Percentiles rank a stretch among this genome's conserved stretches.
Conservation (phyloP, 805 yeast genomes). For the Cyberlindnera lachancei region DNA sequence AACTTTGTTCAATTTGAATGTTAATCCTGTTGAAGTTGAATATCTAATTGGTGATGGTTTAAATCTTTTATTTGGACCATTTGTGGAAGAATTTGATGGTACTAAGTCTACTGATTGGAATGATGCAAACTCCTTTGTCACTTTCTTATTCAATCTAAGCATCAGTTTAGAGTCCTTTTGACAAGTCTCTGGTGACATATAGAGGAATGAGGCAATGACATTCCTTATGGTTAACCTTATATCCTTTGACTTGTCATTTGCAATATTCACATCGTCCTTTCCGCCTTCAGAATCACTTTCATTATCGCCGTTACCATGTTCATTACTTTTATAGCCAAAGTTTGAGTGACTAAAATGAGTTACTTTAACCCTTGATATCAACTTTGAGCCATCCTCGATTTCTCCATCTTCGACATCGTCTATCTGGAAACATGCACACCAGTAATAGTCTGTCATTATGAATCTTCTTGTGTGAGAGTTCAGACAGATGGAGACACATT, state of each 20-base stretch:
- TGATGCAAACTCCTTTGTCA: constrained; percentile 17
- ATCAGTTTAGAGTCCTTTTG: constrained; percentile 2
- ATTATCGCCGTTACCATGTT: constrained; percentile 12
- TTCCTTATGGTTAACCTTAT: constrained; percentile 21
- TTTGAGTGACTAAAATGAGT: constrained; percentile 18
- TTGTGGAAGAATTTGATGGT: constrained; percentile 1
- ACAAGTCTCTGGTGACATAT: constrained; percentile 8
- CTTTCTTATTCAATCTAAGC: constrained; percentile 9
- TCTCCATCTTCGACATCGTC: constrained; percentile 20
- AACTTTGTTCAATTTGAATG: constrained; percentile 14
- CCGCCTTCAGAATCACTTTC: too few relatives aligned
- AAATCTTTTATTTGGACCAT: constrained; percentile 2
- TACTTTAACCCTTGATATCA: constrained; percentile 20
- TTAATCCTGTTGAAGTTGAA: constrained; percentile 13
- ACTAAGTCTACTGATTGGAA: constrained; percentile 7
- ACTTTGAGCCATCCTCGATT: constrained; percentile 15
- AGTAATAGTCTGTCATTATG: constrained; percentile 21
- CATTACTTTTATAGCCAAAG: too few relatives aligned
- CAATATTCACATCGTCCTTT: too few relatives aligned
- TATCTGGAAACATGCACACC: constrained; percentile 22
- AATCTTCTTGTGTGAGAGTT: constrained; percentile 20
- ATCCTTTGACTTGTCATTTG: too few relatives aligned
- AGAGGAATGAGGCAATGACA: constrained; percentile 15
- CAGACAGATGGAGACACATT: constrained; percentile 22
- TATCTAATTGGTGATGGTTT: constrained; percentile 14